These are phyloP conservation scores for Citrus inodora DNA, from an alignment of 345 rosid species.

Conservation along the genomic window DNA sequence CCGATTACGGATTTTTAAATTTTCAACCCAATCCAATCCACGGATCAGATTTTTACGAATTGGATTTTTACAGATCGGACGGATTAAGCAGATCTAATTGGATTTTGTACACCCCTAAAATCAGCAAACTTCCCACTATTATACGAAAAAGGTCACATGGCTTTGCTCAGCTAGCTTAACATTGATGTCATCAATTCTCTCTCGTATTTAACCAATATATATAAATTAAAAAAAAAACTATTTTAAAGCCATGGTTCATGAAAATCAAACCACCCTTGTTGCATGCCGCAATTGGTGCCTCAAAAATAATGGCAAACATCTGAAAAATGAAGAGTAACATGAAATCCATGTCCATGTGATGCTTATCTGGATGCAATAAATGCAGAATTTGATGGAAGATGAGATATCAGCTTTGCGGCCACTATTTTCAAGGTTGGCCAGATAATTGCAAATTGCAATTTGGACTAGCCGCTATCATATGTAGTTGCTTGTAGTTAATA, in stretches of 20 bases:
- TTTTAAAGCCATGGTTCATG: not conserved
- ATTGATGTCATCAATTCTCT: not conserved
- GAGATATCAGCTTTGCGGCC: not conserved
- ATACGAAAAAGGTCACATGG: slow-evolving; percentile 14
- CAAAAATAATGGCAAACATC: not conserved
- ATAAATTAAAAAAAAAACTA: not conserved
- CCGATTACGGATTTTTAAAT: no score
- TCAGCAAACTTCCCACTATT: no score
- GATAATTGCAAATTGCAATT: not conserved
- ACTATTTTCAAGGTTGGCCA: not conserved
- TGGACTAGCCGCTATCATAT: not conserved
- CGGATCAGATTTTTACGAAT: no score
- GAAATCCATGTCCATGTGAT: not conserved
- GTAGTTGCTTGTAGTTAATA: no score
- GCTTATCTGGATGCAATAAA: not conserved
- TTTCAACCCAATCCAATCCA: no score
- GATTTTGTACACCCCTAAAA: no score
- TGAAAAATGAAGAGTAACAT: not conserved
- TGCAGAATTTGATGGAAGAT: not conserved
- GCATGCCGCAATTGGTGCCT: not conserved
- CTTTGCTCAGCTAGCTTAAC: not conserved
- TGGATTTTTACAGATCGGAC: no score
- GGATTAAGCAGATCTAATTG: no score
- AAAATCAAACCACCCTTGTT: not conserved
- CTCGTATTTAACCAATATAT: not conserved